Conservation (phyloP, 345 rosid species). For the Abelmoschus esculentus region DNA sequence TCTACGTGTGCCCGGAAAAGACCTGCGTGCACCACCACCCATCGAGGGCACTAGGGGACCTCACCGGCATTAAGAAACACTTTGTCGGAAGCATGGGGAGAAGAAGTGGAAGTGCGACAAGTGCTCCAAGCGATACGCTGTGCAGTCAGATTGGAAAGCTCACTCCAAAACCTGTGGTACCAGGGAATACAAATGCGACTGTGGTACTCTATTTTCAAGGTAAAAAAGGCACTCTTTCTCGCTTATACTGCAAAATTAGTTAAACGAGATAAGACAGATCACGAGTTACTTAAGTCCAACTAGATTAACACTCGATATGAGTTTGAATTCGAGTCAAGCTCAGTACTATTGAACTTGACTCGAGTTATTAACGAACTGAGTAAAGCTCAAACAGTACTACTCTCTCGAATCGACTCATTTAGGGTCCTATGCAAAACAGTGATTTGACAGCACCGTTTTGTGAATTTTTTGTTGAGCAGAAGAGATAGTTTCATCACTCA, state of each 20-base stretch:
- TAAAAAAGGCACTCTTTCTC: conserved; percentile 12
- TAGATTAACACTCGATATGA: too few species aligned
- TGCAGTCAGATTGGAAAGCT: conserved; percentile 97
- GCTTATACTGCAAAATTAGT: too few species aligned
- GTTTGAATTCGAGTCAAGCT: too few species aligned
- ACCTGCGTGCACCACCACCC: conserved; percentile 85
- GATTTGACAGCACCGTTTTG: neutral
- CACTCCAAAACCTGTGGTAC: conserved; percentile 97
- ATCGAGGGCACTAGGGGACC: conserved; percentile 91
- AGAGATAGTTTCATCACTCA: conserved; percentile 92
- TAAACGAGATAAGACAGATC: too few species aligned
- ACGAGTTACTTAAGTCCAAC: too few species aligned
- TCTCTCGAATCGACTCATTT: too few species aligned
- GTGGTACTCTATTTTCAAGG: conserved; percentile 93
- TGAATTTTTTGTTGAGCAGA: conserved; percentile 34
- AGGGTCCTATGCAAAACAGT: too few species aligned
- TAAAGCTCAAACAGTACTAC: too few species aligned
- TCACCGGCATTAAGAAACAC: conserved; percentile 95
- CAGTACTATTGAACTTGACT: too few species aligned
- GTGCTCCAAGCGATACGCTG: conserved; percentile 90
- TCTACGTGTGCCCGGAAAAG: conserved; percentile 92
- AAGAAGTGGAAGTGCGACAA: conserved; percentile 96
- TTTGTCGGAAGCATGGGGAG: conserved; percentile 94
- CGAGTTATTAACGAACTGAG: too few species aligned
- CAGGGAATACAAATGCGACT: conserved; percentile 88